Percentiles rank a stretch among this genome's conserved stretches.
Evolutionary conservation across 441 rosid species (phyloP).

Genomic region (Populus hybrid): DNA sequence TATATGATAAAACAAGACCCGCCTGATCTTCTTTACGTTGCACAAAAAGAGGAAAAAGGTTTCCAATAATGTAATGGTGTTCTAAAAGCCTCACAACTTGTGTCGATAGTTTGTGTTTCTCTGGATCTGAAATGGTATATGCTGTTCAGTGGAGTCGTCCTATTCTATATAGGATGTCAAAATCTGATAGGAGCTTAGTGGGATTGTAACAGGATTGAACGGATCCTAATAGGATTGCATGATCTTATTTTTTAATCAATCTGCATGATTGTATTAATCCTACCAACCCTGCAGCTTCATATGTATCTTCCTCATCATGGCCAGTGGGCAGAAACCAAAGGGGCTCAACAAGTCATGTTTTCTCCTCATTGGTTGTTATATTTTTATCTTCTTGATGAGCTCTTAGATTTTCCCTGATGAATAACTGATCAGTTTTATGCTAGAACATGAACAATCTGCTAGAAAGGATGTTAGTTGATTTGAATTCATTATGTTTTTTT

Average conservation of each 20-base stretch:
- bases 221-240: background rate
- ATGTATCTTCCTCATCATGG: slow-evolving; percentile 27
- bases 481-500: background rate
- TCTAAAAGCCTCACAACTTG: background rate
- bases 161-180: background rate
- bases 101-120: background rate
- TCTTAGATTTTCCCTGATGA: too few species aligned
- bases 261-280: background rate
- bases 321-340: slow-evolving; percentile 28
- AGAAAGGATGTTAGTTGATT: background rate
- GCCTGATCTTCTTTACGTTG: background rate
- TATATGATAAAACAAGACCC: background rate
- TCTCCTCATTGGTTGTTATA: slow-evolving; percentile 67
- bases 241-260: background rate
- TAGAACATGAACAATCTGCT: background rate
- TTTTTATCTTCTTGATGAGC: background rate
- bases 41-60: background rate
- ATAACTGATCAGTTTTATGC: background rate
- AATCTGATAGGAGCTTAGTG: background rate
- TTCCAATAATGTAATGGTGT: background rate
- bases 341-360: slow-evolving; percentile 67
- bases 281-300: background rate
- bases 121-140: background rate
- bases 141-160: background rate
- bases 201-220: background rate